Evolutionary conservation across 176 grass and related monocot species (phyloP), one percentile per base, ranked within the genome.

Genomic region (Triticum dicoccoides): DNA sequence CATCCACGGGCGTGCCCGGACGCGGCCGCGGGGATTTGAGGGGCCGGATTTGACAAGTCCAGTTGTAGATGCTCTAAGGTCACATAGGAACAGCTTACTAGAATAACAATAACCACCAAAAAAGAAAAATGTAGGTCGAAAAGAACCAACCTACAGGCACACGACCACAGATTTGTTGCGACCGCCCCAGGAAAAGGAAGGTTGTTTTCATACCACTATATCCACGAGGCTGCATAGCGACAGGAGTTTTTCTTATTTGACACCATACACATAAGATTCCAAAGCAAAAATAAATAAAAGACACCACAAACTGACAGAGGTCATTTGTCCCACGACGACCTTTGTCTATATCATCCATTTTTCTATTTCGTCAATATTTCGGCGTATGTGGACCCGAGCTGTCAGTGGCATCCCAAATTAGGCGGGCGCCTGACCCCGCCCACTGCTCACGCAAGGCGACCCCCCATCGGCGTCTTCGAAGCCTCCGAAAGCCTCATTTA

Each of bases 401-500:
- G 72, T 38, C 8, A 41, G 13, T 18, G 73, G 80, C 89, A 83
- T 65, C 6, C 11, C 63, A 13, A 79, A 83, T 78, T 79, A 80
- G 80, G 84, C 75, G 37, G 44, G 80, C 18, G 21, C 20, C 8
- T 13, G 33, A 77, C 72, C 63, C 12, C 41, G 23, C 52, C 13
- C 42, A 38, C 20, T 9, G 77, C 76, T 79, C 42, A 45, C 54
- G 42, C 75, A 87, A 76, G 65, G 5, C 80, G 25, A 21, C 20
- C 5, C 44, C 54, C 20, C 56, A 8, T 59, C 49, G 68, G 76
- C 81, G n/a, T 21, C 39, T 87, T 87, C 76, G 85, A 91, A 84
- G n/a, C 75, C 74, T 80, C 85, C 85, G 69, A 87, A 91, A 84
- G 85, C 85, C 67, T 80, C 85, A 62, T 87, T 87, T 87, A 84